These are phyloP conservation scores for Cutaneotrichosporon spelunceum DNA, from an alignment of 1,284 basidiomycete species.

Conservation along the genomic window DNA sequence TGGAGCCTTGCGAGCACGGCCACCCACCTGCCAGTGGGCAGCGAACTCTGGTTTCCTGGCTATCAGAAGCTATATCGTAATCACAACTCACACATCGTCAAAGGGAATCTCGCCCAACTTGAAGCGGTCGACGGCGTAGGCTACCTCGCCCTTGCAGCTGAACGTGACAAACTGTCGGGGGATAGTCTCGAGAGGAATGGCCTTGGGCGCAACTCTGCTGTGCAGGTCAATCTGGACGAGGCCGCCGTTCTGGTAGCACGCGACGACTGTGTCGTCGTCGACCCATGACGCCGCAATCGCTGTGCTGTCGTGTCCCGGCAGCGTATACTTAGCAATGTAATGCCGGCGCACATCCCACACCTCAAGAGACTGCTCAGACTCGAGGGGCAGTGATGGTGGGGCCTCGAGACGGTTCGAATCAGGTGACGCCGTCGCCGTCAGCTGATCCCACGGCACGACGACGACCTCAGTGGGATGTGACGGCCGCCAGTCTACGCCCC, in stretches of 20 bases:
- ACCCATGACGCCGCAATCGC: conserved; percentile 63
- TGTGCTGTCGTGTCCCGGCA: conserved; percentile 47
- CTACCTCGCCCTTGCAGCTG: conserved; percentile 65
- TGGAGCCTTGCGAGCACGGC: conserved; percentile 39
- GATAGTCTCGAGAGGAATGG: conserved; percentile 62
- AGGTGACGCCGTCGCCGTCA: conserved; percentile 8
- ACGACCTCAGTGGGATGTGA: conserved; percentile 73
- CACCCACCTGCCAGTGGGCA: conserved; percentile 48
- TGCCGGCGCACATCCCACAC: conserved; percentile 83
- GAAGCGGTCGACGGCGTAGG: conserved; percentile 64
- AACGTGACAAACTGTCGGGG: conserved; percentile 66
- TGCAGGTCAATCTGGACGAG: conserved; percentile 73
- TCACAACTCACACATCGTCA: conserved; percentile 68
- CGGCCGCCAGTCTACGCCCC: conserved; percentile 73
- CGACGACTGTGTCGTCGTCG: conserved; percentile 70
- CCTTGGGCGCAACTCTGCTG: conserved; percentile 15
- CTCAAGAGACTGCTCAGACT: conserved; percentile 58
- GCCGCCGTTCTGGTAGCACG: conserved; percentile 70
- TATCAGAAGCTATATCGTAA: background rate
- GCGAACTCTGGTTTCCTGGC: conserved; percentile 58
- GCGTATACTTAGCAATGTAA: conserved; percentile 76
- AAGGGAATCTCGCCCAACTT: conserved; percentile 70
- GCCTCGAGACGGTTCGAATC: conserved; percentile 15
- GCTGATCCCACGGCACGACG: conserved; percentile 43
- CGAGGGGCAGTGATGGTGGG: conserved; percentile 20